A percentile compares a stretch with the other conserved stretches of the same genome.
phyloP scores from a whole-genome alignment of 768 basidiomycete genomes.

The Naganishia vishniacii region DNA sequence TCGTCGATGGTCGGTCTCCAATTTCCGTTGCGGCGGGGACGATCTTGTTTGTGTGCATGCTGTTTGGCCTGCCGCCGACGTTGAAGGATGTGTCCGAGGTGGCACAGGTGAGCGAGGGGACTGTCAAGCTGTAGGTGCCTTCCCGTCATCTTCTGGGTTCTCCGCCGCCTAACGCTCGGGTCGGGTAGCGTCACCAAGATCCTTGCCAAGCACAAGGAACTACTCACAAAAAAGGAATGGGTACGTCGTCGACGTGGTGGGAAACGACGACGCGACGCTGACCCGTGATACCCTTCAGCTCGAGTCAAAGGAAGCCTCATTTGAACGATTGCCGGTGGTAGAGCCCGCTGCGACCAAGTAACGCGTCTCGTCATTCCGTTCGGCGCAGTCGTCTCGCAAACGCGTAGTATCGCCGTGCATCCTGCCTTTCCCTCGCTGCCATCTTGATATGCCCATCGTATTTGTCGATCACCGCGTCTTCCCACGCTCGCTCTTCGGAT shows the following conservation, averaged over 20 bases:
- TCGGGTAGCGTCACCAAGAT: constrained; percentile 15
- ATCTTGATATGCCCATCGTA: no score
- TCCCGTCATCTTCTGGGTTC: background rate
- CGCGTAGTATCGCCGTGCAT: no score
- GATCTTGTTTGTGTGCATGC: constrained; percentile 82
- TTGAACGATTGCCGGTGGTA: constrained; percentile 7
- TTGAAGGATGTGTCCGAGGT: constrained; percentile 81
- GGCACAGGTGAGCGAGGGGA: constrained; percentile 90
- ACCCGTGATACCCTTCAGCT: background rate
- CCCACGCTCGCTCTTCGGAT: no score
- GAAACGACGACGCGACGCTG: background rate
- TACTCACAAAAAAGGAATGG: constrained; percentile 17
- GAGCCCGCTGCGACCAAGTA: background rate
- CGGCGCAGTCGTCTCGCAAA: no score
- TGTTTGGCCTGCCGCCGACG: constrained; percentile 69
- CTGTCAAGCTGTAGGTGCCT: constrained; percentile 65
- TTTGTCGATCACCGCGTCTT: no score
- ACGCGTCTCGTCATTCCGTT: background rate
- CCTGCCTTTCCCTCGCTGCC: no score
- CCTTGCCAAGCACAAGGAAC: constrained; percentile 14
- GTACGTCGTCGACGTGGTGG: background rate
- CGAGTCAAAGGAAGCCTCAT: constrained; percentile 13
- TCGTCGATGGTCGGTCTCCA: constrained; percentile 88
- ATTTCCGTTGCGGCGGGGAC: constrained; percentile 98
- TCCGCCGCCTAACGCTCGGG: background rate